Evolutionary conservation across 1,284 basidiomycete species (phyloP).

Genomic region (Cutaneotrichosporon cyanovorans): DNA sequence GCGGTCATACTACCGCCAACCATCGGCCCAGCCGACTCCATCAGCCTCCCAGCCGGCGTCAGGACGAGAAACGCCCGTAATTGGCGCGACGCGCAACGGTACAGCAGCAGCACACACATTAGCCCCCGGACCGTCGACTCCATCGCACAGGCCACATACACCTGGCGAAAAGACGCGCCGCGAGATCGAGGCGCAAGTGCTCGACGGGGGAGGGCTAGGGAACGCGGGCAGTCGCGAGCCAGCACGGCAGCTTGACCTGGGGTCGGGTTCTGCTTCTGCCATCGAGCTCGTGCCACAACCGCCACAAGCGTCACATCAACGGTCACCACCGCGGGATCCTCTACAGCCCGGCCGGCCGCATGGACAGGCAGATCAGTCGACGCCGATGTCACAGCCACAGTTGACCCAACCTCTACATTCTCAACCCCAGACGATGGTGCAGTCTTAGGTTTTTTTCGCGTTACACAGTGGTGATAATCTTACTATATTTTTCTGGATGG

Average conservation of each 20-base stretch:
- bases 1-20: slow-evolving; percentile 40
- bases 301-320: too few relatives aligned
- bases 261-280: not conserved
- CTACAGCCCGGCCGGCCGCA: too few relatives aligned
- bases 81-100: not conserved
- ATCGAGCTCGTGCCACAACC: slow-evolving; percentile 1
- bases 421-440: too few relatives aligned
- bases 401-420: too few relatives aligned
- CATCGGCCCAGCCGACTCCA: slow-evolving; percentile 15
- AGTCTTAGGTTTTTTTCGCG: too few relatives aligned
- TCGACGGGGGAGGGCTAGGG: slow-evolving; percentile 45
- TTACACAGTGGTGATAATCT: too few relatives aligned
- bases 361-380: too few relatives aligned
- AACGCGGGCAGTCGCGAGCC: slow-evolving; percentile 18
- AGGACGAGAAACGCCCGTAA: not conserved
- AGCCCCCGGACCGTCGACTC: not conserved
- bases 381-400: too few relatives aligned
- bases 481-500: too few relatives aligned
- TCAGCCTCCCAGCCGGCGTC: slow-evolving; percentile 9
- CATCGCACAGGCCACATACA: slow-evolving; percentile 5
- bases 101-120: not conserved
- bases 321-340: too few relatives aligned
- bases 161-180: slow-evolving; percentile 1
- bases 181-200: slow-evolving; percentile 42
- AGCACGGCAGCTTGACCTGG: too few relatives aligned